These are phyloP conservation scores for Phytopythium sindhum DNA, from an alignment of 352 stramenopile genomes.

Conservation along the genomic window DNA sequence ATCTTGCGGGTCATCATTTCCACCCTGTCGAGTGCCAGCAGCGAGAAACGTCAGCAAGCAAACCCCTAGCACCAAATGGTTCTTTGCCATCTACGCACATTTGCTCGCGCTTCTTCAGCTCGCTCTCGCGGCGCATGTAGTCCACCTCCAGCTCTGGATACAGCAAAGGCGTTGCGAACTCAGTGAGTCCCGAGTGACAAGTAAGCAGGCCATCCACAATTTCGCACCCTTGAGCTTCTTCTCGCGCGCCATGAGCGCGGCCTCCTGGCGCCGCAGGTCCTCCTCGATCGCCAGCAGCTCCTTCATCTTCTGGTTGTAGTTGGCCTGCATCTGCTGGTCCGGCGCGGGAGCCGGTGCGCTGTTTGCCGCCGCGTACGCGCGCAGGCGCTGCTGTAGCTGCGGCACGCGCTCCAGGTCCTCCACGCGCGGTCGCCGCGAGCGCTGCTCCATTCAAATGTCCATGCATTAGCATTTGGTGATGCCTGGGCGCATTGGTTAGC, in stretches of 20 bases:
- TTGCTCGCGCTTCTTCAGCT: slow-evolving; percentile 85
- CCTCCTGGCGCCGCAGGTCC: slow-evolving; percentile 81
- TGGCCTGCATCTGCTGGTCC: slow-evolving; percentile 72
- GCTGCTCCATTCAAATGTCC: slow-evolving; percentile 17
- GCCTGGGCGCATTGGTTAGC: not conserved
- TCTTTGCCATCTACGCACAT: slow-evolving; percentile 22
- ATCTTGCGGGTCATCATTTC: slow-evolving; percentile 81
- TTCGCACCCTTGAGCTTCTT: slow-evolving; percentile 77
- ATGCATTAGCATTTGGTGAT: not conserved
- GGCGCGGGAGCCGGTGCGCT: slow-evolving; percentile 24
- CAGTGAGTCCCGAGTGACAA: not conserved
- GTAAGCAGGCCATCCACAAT: not conserved
- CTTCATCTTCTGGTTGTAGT: slow-evolving; percentile 88
- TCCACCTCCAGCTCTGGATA: slow-evolving; percentile 70
- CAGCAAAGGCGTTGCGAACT: slow-evolving; percentile 1
- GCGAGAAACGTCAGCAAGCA: not conserved
- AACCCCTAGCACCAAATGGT: slow-evolving; percentile 1
- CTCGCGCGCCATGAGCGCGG: slow-evolving; percentile 76
- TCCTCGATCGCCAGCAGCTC: slow-evolving; percentile 83
- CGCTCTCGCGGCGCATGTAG: slow-evolving; percentile 68
- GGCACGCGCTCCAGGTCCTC: slow-evolving; percentile 84
- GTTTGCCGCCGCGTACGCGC: slow-evolving; percentile 68
- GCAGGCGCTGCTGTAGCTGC: slow-evolving; percentile 76
- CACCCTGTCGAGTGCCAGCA: slow-evolving; percentile 23
- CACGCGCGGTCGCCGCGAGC: slow-evolving; percentile 75